These are phyloP conservation scores for Leccinum imitatum DNA, from an alignment of 768 basidiomycete species.

Conservation along the genomic window DNA sequence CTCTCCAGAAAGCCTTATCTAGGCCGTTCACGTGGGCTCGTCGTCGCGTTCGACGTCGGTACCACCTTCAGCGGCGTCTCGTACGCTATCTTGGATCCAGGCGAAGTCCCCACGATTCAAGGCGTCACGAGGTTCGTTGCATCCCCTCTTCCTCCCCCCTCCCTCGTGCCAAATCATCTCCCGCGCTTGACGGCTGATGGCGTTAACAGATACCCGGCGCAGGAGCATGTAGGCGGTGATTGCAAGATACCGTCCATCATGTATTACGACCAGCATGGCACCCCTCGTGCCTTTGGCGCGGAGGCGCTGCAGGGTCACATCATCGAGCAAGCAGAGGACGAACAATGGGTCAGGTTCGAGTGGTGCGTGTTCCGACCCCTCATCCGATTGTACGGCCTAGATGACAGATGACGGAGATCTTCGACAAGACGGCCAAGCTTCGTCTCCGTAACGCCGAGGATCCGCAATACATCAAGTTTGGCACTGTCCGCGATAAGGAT, in stretches of 20 bases:
- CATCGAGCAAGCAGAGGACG: slow-evolving; percentile 40
- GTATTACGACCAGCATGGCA: slow-evolving; percentile 44
- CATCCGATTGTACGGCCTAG: neutral
- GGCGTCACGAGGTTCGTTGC: slow-evolving; percentile 33
- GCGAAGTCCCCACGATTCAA: slow-evolving; percentile 35
- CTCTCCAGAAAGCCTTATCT: slow-evolving; percentile 36
- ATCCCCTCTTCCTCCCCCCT: neutral
- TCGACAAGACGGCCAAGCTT: slow-evolving; percentile 41
- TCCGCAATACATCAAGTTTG: slow-evolving; percentile 42
- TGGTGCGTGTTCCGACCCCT: slow-evolving; percentile 31
- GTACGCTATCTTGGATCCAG: slow-evolving; percentile 43
- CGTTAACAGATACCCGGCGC: slow-evolving; percentile 37
- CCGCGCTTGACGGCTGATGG: slow-evolving; percentile 5
- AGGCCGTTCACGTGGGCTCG: slow-evolving; percentile 37
- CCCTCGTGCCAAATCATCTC: neutral
- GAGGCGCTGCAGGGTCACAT: slow-evolving; percentile 43
- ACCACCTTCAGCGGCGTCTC: slow-evolving; percentile 43
- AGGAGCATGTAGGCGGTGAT: slow-evolving; percentile 43
- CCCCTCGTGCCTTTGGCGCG: slow-evolving; percentile 43
- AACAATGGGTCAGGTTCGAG: slow-evolving; percentile 46
- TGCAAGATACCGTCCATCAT: slow-evolving; percentile 50
- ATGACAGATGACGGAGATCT: slow-evolving; percentile 36
- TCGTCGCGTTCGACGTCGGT: slow-evolving; percentile 41
- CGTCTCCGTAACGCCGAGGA: slow-evolving; percentile 42
- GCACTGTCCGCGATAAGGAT: slow-evolving; percentile 40